A percentile compares a stretch with the other conserved stretches of the same genome.
Conservation (phyloP, 371 early-diverging fungal genomes). For the Mucor saturninus region DNA sequence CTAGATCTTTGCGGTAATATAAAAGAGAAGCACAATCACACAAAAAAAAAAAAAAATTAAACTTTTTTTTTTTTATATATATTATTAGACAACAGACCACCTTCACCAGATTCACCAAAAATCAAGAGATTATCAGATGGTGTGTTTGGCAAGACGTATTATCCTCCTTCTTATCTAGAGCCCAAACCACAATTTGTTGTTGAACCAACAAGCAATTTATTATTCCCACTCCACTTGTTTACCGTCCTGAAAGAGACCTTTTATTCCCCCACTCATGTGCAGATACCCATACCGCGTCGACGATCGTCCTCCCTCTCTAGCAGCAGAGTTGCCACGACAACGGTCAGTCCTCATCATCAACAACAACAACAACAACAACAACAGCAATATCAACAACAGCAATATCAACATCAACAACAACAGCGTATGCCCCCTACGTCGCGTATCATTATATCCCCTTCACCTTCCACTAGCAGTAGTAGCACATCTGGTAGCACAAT, state of each 20-base stretch:
- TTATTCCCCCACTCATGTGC: constrained; percentile 1
- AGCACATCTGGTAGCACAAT: no score
- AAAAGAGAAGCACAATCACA: constrained; percentile 5
- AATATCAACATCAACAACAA: no score
- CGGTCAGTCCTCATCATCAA: no score
- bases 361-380: no score
- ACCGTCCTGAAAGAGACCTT: constrained; percentile 4
- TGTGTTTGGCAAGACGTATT: neutral
- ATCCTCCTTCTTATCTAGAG: constrained; percentile 32
- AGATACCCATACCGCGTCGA: constrained; percentile 25
- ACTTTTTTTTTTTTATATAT: neutral
- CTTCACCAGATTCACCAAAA: constrained; percentile 35
- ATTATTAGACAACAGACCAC: constrained; percentile 33
- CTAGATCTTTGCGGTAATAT: constrained; percentile 20
- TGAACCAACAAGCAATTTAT: constrained; percentile 9
- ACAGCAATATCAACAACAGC: no score
- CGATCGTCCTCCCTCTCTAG: neutral
- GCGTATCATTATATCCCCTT: constrained; percentile 4
- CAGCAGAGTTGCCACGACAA: no score
- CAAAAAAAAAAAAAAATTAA: constrained; percentile 5
- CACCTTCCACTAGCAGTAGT: neutral
- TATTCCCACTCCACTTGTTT: constrained; percentile 17
- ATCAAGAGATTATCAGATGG: constrained; percentile 14
- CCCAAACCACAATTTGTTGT: constrained; percentile 25
- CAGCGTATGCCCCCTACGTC: neutral